Base-by-base conservation (phyloP, 768 basidiomycete species). In the Candolleomyces eurysporus region DNA sequence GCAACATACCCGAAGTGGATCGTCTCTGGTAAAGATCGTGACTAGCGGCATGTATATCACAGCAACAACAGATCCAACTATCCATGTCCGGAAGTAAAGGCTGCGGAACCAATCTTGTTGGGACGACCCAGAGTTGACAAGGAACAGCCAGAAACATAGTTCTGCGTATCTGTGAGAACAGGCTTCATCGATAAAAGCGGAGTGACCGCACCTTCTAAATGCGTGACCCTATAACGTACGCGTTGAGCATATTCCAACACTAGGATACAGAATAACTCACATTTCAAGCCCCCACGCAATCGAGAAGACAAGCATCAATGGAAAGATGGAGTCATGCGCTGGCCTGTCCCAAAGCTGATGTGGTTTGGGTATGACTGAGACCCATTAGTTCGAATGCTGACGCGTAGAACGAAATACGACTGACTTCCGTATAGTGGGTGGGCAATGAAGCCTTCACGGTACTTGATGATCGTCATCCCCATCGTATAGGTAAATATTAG, bases 91-190 rank as follows among this genome's bases (percentile, higher is more conserved):
- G 79, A 92, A 94, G 66, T 92, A 91, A 19, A 76, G 63, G 67
- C 84, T 91, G 17, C 77, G 75, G 76, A 94, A 93, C 92, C 92
- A 94, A 66, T 90, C 82, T 67, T 84, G 86, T 63, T 88, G 83
- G 1, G 73, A 71, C 0, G 85, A 78, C 19, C 82, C 78, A 2
- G 88, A 77, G 60, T 89, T 89, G 53, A 93, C 77, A 42, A 94
- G 82, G 76, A 91, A 94, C 13, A 93, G 74, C 92, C 92, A 94
- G 71, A 94, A 94, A 67, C 90, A 94, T 0, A 94, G 78, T 66
- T 94, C 92, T 92, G 60, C 8, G 56, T 58, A 54, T 53, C 19
- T 49, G 63, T 36, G 63, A 61, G 53, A 55, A 19, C 59, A 30
- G 4, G 5, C 13, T 17, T 16, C 21, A 42, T 32, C 52, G 19